These are phyloP conservation scores for Neonectria ditissima DNA, from an alignment of 2,329 filamentous ascomycete species.

Conservation along the genomic window DNA sequence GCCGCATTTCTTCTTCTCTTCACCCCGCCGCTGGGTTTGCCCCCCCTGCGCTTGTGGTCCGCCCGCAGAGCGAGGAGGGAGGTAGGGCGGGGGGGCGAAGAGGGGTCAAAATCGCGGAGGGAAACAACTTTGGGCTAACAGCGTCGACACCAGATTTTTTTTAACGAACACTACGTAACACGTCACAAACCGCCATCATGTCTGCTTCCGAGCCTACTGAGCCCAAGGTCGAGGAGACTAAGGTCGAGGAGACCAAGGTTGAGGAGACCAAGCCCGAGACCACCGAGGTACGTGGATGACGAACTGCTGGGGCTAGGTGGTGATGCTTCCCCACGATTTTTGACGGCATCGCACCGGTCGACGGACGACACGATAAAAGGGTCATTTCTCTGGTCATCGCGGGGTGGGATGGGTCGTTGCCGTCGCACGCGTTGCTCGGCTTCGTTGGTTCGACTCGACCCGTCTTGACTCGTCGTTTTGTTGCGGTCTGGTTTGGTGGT, in stretches of 20 bases:
- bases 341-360: constrained; percentile 17
- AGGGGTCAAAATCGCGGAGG: constrained; percentile 22
- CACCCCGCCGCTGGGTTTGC: constrained; percentile 5
- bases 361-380: constrained; percentile 1
- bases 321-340: constrained; percentile 20
- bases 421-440: neutral
- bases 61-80: neutral
- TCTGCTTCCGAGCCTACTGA: constrained; percentile 64
- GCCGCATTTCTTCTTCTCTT: neutral
- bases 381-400: neutral
- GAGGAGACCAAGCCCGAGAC: constrained; percentile 46
- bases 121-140: constrained; percentile 19
- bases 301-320: constrained; percentile 4
- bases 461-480: neutral
- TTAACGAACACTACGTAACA: constrained; percentile 11
- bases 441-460: neutral
- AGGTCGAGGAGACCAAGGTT: constrained; percentile 48
- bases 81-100: constrained; percentile 8
- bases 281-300: constrained; percentile 42
- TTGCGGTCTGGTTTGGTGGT: constrained; percentile 11
- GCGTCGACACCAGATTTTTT: constrained; percentile 9
- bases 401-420: neutral
- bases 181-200: constrained; percentile 53
- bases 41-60: constrained; percentile 20
- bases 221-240: constrained; percentile 66